These are phyloP conservation scores for Entelexis sorbosivorans DNA, from an alignment of 1,139 yeast species.

Conservation along the genomic window DNA sequence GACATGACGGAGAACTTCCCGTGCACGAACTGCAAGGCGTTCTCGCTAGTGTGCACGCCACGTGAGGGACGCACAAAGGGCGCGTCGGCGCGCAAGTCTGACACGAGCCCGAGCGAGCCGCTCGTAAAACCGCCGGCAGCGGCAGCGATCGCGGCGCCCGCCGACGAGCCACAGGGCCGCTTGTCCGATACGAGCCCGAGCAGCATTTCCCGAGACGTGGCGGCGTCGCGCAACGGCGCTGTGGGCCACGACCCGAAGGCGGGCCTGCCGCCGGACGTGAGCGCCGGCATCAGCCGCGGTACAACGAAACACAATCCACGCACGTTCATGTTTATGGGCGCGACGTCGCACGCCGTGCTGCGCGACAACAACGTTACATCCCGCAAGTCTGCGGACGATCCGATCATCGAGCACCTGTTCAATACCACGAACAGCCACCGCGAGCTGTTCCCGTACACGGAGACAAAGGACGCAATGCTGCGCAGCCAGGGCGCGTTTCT, in stretches of 20 bases:
- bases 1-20: conserved; percentile 63
- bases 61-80: conserved; percentile 15
- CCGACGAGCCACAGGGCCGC: too few relatives aligned
- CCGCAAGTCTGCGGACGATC: background rate
- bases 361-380: background rate
- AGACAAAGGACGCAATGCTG: background rate
- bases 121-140: background rate
- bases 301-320: background rate
- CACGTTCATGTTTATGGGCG: conserved; percentile 3
- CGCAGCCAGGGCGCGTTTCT: conserved; percentile 52
- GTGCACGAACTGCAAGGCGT: conserved; percentile 65
- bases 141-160: background rate
- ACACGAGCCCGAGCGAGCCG: background rate
- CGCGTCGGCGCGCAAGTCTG: conserved; percentile 2
- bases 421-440: background rate
- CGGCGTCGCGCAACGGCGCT: background rate
- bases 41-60: conserved; percentile 52
- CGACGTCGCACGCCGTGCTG: conserved; percentile 7
- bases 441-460: conserved; percentile 5
- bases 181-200: too few relatives aligned
- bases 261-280: conserved; percentile 1
- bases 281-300: background rate
- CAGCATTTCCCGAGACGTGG: background rate
- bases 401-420: background rate
- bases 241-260: background rate